Evolutionary conservation across 1,284 basidiomycete genomes (phyloP), one percentile per base, ranked within the genome.

Genomic region (Irpex sp.): DNA sequence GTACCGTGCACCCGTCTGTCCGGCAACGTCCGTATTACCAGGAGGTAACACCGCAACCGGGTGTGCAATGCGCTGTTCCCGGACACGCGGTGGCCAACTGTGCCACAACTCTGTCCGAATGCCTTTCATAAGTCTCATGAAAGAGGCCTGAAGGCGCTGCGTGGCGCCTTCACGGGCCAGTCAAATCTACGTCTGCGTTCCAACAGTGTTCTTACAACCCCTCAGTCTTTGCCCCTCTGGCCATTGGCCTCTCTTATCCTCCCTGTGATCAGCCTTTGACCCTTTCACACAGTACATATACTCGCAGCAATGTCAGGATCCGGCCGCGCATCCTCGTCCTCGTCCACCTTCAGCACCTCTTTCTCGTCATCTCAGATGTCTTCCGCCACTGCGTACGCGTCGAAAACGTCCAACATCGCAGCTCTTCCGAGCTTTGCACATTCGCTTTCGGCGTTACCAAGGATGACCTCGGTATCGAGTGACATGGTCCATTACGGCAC

Each of bases 401-500:
- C 63, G 2, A 33, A 62, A 35, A 49, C 67, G 4, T 64, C 61
- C 13, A 56, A 65, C 57, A 75, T 75, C 63, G 69, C 72, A 5
- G 63, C 73, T 13, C 61, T 75, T 7, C 73, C 73, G 19, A 74
- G 72, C 64, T 69, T 75, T 65, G 67, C 73, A 55, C 73, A 75
- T 61, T 74, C 73, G 50, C 69, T 75, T 53, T 73, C 73, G 17
- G 61, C 71, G 35, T 71, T 74, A 68, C 71, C 73, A 26, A 71
- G 65, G 31, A 73, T 75, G 72, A 75, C 73, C 58, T 58, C 68
- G 31, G 72, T 75, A 60, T 66, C 71, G 56, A 71, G 68, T 63
- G 73, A 74, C 67, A 75, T 75, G 73, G 71, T 75, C 47, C 69
- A 72, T 68, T 72, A 73, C 65, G 70, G 71, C 61, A 71, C 64